Base-by-base conservation (phyloP, 176 grass and related monocot genomes). In the Rhynchospora breviuscula region DNA sequence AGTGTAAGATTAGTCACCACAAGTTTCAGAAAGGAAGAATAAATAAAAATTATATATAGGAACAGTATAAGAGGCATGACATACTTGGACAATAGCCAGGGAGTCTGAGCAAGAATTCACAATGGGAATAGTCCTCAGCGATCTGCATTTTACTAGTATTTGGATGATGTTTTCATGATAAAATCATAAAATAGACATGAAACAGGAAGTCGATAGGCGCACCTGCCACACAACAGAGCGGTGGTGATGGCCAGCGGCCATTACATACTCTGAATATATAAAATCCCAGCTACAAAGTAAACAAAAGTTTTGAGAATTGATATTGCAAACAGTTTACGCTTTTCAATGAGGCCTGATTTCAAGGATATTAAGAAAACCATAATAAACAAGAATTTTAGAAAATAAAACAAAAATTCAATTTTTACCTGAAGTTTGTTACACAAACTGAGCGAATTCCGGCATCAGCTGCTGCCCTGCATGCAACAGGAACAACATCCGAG, bases 221-320 rank as follows among this genome's bases (percentile, higher is more conserved):
- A 95, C 95, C 95, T 98, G 95, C 92, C 92, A 93, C 56, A 98
- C 92, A 80, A 98, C 92, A 56, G 95, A 98, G 14, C 91, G 95
- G 86, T 98, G 95, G 85, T 95, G 92, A 83, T 90, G 67, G 59
- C 95, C 95, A 67, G 92, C 93, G 82, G 44, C 95, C 84, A 95
- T 85, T 0, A 98, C 89, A 67, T 98, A 98, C 79, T 98, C 95
- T 78, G 95, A 91, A 88, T 98, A 98, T 87, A 98, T 98, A 83
- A 98, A 98, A 84, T 98, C 95, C 95, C 95, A 98, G 79, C 93
- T 96, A 86, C 82, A 86, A 79, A 86, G 68, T 21, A 85, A 0
- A 79, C 74, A 85, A 57, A 44, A 67, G 63, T 46, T 75, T 45
- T 51, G 56, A 73, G 60, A 6, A 14, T 70, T 44, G 64, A 71